Base-by-base conservation (phyloP, 176 grass and related monocot species). In the Cenchrus purpureus region DNA sequence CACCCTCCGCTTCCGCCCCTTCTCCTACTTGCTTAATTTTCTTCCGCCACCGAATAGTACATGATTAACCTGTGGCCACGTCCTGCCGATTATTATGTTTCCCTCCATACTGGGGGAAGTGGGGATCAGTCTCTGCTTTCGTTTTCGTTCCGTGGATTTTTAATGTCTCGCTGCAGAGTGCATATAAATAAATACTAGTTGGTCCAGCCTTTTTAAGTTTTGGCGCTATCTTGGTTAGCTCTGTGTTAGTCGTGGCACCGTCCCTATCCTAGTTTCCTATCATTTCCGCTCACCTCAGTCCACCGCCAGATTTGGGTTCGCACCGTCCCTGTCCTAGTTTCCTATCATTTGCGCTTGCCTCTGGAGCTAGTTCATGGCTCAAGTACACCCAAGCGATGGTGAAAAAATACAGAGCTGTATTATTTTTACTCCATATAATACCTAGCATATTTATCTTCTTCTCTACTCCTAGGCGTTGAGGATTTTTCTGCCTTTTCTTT, bases 261-360 rank as follows among this genome's bases (percentile, higher is more conserved):
- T 84, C 59, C 2, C 40, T 63, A 29, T 79, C 68, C 8, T 65
- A 34, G 32, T 76, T 43, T 73, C 25, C 12, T 64, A 78, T 55
- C 29, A 20, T 82, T 60, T 73, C 25, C 58, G 69, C 15, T 76
- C 8, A 77, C 71, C 71, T 12, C 15, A n/a, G 10, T 58, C n/a
- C 65, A 55, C 29, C 63, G 12, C 10, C 49, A 20, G 17, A 1
- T 55, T 55, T 17, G 15, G 4, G 6, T 55, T 25, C 25, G 70
- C 52, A 19, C 42, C 44, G 37, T 84, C 59, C 2, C 40, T 63
- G 43, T 79, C 68, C 8, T 65, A 34, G 32, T 76, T 43, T 73
- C 25, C 12, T 64, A 78, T 55, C 29, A 20, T 82, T 60, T 73
- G n/a, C 4, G 68, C 54, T 51, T 8, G 13, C 28, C 28, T 58